Conservation (phyloP, 805 yeast genomes). For the Grigorovia yakushimaensis region DNA sequence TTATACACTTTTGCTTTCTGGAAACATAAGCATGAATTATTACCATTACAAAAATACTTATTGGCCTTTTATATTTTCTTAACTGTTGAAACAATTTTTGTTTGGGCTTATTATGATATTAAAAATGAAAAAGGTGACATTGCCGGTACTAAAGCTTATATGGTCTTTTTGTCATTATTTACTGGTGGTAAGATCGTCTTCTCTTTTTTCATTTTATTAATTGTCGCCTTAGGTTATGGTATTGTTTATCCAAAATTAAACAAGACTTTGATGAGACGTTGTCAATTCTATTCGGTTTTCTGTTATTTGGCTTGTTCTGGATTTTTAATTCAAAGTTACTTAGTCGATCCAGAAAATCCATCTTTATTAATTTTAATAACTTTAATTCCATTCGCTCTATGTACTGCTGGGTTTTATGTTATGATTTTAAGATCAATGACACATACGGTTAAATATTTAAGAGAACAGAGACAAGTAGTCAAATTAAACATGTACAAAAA, state of each 20-base stretch:
- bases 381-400: conserved; percentile 60
- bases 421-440: conserved; percentile 65
- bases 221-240: conserved; percentile 89
- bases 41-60: conserved; percentile 85
- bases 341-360: conserved; percentile 41
- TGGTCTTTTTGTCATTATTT: conserved; percentile 67
- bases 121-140: conserved; percentile 52
- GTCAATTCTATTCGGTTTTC: conserved; percentile 47
- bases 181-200: conserved; percentile 77
- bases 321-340: conserved; percentile 46
- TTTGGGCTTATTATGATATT: conserved; percentile 87
- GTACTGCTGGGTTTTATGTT: conserved; percentile 65
- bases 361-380: conserved; percentile 44
- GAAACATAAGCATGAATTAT: conserved; percentile 74
- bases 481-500: conserved; percentile 80
- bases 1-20: conserved; percentile 77
- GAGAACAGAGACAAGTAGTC: conserved; percentile 82
- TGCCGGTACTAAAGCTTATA: conserved; percentile 58
- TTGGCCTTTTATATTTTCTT: conserved; percentile 77
- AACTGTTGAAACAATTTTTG: conserved; percentile 72
- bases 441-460: conserved; percentile 61
- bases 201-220: conserved; percentile 76
- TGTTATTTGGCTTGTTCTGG: conserved; percentile 48
- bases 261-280: conserved; percentile 59
- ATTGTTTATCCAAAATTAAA: conserved; percentile 83